Evolutionary conservation across 805 yeast genomes (phyloP), one percentile per base, ranked within the genome.

Genomic region (Wickerhamiella alocasiicola): DNA sequence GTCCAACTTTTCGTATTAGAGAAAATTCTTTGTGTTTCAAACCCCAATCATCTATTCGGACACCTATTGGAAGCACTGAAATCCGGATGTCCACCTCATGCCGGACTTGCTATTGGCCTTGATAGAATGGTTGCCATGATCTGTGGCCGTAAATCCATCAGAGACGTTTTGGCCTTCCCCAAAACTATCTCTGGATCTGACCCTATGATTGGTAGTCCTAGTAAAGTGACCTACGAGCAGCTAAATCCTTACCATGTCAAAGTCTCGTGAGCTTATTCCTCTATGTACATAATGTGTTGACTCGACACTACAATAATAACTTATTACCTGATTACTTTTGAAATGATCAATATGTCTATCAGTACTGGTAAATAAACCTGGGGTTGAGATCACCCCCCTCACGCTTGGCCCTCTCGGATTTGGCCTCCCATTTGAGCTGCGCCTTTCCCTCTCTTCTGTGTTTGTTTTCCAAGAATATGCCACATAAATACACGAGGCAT

Each of bases 11-110:
- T 65, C 55, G 71, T 91, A 4, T 76, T 91, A 50, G 64, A 76
- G 34, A 59, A 74, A 18, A 66, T 88, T 9, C 65, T 91, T 23
- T 60, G 68, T 6, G 77, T 91, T 9, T 24, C 46, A 11, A 46
- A 82, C 46, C 71, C 81, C 20, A 68, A 76, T 33, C 55, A 57
- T 26, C 63, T 84, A 6, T 91, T 91, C 63, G 94, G 95, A 0
- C 99, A 91, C 60, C 65, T 91, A 30, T 64, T 91, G 24, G 64
- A 67, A 30, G 95, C 95, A 0, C 71, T 91, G 42, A 73, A 72
- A 18, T 74, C 81, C 62, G 98, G 98, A 1, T 84, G 97, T 54
- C 99, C 99, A 1, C 99, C 99, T 1, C 99, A 91, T 61, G 95
- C 96, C 2, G 99, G 99, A 0, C 66, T 91, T 28, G 99, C 98